Evolutionary conservation across 345 rosid genomes (phyloP).

Genomic region (Aegle marmelos): DNA sequence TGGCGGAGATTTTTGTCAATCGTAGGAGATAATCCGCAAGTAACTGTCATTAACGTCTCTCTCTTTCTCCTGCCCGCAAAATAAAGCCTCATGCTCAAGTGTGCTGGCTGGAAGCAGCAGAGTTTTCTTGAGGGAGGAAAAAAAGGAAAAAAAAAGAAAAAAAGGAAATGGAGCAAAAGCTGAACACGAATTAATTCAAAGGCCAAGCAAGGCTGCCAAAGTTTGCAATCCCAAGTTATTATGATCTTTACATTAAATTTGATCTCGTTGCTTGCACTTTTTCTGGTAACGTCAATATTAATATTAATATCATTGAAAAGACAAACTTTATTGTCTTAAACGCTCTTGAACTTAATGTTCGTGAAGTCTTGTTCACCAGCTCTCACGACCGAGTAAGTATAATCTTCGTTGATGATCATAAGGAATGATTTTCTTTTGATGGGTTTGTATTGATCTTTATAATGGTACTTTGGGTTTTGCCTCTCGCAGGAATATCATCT

Average conservation of each 20-base stretch:
- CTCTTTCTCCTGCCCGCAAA: not conserved
- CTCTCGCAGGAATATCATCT: conserved; percentile 23
- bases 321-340: conserved; percentile 40
- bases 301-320: conserved; percentile 25
- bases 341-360: conserved; percentile 31
- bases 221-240: conserved; percentile 17
- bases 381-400: conserved; percentile 24
- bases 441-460: not conserved
- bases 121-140: no score
- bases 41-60: not conserved
- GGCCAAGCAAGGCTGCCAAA: conserved; percentile 20
- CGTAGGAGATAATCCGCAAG: not conserved
- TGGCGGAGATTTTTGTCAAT: not conserved
- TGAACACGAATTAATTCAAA: conserved; percentile 19
- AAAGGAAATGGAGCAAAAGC: conserved; percentile 6
- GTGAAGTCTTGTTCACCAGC: conserved; percentile 29
- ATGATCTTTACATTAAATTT: conserved; percentile 7
- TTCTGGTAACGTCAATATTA: conserved; percentile 24
- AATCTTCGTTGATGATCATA: not conserved
- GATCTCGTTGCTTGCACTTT: conserved; percentile 27
- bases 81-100: not conserved
- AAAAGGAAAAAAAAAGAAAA: not conserved
- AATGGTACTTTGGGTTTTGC: not conserved
- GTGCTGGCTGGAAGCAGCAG: not conserved
- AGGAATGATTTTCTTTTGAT: not conserved